Evolutionary conservation across 2,329 filamentous ascomycete genomes (phyloP).

Genomic region (Domatiomyces globalis): DNA sequence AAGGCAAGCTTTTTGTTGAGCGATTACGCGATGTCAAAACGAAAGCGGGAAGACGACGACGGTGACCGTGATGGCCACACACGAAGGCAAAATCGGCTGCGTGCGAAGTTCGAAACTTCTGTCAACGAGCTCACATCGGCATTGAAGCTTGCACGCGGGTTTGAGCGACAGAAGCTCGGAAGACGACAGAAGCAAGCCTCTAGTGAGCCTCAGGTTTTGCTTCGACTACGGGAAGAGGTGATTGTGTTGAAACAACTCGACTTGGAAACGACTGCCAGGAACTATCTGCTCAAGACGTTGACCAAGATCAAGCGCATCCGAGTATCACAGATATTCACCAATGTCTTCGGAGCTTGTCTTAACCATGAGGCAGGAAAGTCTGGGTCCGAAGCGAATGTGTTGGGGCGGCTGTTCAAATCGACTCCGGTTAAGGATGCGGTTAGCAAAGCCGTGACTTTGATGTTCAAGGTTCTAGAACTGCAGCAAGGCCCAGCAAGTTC

Average conservation of each 20-base stretch:
- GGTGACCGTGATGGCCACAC: background rate
- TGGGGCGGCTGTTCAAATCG: constrained; percentile 46
- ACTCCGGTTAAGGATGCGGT: constrained; percentile 43
- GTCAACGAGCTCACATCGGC: constrained; percentile 37
- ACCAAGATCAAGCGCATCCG: constrained; percentile 43
- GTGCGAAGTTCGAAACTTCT: constrained; percentile 36
- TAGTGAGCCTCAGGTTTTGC: constrained; percentile 25
- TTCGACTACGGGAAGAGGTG: constrained; percentile 5
- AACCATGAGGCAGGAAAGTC: constrained; percentile 29
- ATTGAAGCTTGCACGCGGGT: constrained; percentile 44
- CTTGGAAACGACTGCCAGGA: constrained; percentile 34
- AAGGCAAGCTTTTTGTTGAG: background rate
- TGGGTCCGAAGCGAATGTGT: constrained; percentile 41
- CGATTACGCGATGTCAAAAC: constrained; percentile 15
- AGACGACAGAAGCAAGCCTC: constrained; percentile 43
- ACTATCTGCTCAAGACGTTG: constrained; percentile 43
- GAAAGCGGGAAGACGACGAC: constrained; percentile 15
- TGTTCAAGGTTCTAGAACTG: constrained; percentile 27
- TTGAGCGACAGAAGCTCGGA: constrained; percentile 51
- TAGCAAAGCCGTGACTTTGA: constrained; percentile 30
- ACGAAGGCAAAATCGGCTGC: constrained; percentile 22
- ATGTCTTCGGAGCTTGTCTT: constrained; percentile 24
- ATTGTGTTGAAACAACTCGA: constrained; percentile 28
- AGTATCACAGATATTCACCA: constrained; percentile 35
- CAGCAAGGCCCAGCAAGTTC: constrained; percentile 1